Evolutionary conservation across 2,329 filamentous ascomycete genomes (phyloP).

Genomic region (Trichoderma sp.): DNA sequence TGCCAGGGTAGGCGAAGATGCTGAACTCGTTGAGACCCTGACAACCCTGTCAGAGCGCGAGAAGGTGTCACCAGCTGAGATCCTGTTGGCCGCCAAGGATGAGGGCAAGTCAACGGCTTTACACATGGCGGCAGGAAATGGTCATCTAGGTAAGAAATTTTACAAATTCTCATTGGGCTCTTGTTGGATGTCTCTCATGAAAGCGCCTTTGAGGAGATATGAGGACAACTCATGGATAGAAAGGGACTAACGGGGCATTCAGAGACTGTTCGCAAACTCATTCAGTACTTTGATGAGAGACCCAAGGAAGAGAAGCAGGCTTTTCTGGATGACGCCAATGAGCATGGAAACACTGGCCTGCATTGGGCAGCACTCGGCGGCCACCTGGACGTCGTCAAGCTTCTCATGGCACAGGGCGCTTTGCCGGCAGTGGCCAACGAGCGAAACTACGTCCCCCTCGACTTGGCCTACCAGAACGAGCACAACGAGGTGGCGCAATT

Average conservation of each 20-base stretch:
- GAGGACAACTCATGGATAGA: not conserved
- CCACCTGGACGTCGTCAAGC: slow-evolving; percentile 75
- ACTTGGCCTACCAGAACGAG: slow-evolving; percentile 68
- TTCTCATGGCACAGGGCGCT: slow-evolving; percentile 72
- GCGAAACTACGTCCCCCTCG: slow-evolving; percentile 77
- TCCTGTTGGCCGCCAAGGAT: slow-evolving; percentile 70
- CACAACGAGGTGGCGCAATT: slow-evolving; percentile 64
- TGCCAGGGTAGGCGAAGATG: slow-evolving; percentile 71
- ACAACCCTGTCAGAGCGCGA: slow-evolving; percentile 61
- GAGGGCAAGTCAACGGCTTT: slow-evolving; percentile 74
- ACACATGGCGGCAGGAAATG: slow-evolving; percentile 93
- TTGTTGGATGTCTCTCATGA: too few species aligned
- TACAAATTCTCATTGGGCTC: not conserved
- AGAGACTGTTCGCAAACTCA: slow-evolving; percentile 46
- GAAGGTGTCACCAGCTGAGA: slow-evolving; percentile 54
- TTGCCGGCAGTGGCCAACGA: slow-evolving; percentile 76
- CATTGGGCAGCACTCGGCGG: slow-evolving; percentile 94
- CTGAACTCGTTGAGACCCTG: slow-evolving; percentile 62
- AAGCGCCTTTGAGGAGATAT: too few species aligned
- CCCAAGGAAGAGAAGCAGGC: slow-evolving; percentile 43
- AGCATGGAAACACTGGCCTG: slow-evolving; percentile 82
- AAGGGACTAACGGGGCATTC: not conserved
- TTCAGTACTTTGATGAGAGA: slow-evolving; percentile 42
- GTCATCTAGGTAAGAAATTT: slow-evolving; percentile 63
- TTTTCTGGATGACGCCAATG: slow-evolving; percentile 69